Conservation (phyloP, 139 green algal genomes). For the Chlamydomonas applanata region DNA sequence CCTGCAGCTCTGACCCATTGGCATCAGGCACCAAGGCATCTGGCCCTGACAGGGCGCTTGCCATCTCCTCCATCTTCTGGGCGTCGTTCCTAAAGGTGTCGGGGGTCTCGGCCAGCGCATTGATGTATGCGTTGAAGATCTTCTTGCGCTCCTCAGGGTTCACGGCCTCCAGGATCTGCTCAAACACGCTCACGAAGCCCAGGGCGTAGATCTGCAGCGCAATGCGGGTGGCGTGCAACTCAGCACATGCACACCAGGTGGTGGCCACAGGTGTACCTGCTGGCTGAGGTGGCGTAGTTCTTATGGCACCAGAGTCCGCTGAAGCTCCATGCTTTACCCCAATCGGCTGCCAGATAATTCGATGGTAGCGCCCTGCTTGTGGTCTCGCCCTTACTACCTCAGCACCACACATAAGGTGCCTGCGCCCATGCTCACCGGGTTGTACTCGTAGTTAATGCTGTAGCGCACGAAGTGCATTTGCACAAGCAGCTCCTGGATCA, state of each 20-base stretch:
- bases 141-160: constrained; percentile 32
- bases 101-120: constrained; percentile 75
- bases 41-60: constrained; percentile 32
- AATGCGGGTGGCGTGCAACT: not conserved
- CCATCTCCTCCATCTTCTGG: constrained; percentile 53
- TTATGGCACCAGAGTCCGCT: not conserved
- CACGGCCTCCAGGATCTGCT: constrained; percentile 78
- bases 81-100: constrained; percentile 67
- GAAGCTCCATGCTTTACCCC: not conserved
- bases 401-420: not conserved
- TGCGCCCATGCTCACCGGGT: constrained; percentile 50
- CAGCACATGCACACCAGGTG: not conserved
- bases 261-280: not conserved
- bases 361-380: not conserved
- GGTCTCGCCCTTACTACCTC: no score
- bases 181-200: constrained; percentile 87
- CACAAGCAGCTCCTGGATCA: constrained; percentile 90
- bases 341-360: not conserved
- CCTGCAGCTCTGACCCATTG: constrained; percentile 55
- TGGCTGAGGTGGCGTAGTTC: no score
- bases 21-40: constrained; percentile 50
- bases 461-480: constrained; percentile 92
- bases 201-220: constrained; percentile 75
- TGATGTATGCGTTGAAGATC: constrained; percentile 81
- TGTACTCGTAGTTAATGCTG: constrained; percentile 87